Percentiles rank a stretch among this genome's conserved stretches.
Conservation (phyloP, 2,329 filamentous ascomycete genomes). For the Stemphylium beticola region DNA sequence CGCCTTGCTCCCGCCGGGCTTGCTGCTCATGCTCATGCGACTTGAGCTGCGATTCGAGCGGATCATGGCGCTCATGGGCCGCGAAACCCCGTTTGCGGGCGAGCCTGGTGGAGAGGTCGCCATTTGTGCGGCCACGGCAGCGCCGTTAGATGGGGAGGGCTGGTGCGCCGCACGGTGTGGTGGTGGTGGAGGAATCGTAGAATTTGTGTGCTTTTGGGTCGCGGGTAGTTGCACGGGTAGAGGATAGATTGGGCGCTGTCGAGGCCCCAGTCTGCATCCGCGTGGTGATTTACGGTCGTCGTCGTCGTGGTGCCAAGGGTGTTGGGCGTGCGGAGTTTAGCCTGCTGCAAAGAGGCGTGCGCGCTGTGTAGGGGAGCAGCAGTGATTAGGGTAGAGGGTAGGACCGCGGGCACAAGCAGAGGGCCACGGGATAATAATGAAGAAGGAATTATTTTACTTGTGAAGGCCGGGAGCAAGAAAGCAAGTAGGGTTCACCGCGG, state of each 20-base stretch:
- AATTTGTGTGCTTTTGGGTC: conserved; percentile 9
- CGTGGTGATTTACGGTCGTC: conserved; percentile 1
- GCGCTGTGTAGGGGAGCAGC: background rate
- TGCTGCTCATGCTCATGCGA: conserved; percentile 84
- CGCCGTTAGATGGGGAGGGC: conserved; percentile 20
- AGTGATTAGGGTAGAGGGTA: background rate
- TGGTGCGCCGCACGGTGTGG: conserved; percentile 20
- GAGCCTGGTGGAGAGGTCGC: conserved; percentile 47
- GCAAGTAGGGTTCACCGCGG: conserved; percentile 6
- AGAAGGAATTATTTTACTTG: conserved; percentile 13
- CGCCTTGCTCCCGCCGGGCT: conserved; percentile 76
- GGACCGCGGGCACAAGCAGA: conserved; percentile 1
- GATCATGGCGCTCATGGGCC: conserved; percentile 80
- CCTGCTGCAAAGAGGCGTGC: background rate
- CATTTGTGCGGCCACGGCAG: conserved; percentile 40
- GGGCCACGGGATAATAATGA: conserved; percentile 6
- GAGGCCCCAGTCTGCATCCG: conserved; percentile 16
- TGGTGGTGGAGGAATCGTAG: conserved; percentile 11
- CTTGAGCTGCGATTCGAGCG: conserved; percentile 79
- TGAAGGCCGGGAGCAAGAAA: conserved; percentile 9
- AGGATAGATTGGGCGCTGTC: conserved; percentile 17
- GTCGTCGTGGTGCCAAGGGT: background rate
- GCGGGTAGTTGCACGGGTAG: conserved; percentile 11
- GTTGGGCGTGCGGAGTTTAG: conserved; percentile 2
- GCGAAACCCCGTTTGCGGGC: conserved; percentile 57